A percentile compares a stretch with the other conserved stretches of the same genome.
These are phyloP conservation scores for Petunia hybrid DNA, from an alignment of 305 asterid species.

Conservation along the genomic window DNA sequence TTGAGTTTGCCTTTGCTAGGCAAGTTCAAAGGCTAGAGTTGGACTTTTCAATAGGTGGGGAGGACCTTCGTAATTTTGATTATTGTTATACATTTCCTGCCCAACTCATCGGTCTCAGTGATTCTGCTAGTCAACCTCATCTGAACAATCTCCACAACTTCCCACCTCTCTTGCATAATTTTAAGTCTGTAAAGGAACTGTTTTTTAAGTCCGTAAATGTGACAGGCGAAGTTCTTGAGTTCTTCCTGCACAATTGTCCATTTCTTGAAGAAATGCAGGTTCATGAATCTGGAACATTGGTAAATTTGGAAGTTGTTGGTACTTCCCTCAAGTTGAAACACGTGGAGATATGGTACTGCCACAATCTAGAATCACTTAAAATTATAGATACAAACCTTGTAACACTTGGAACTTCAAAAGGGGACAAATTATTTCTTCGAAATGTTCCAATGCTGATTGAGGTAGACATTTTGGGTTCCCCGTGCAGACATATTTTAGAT, in stretches of 20 bases:
- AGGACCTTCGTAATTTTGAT: too few relatives aligned
- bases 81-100: neutral
- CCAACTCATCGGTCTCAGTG: neutral
- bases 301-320: slow-evolving; percentile 21
- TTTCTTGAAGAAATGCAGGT: slow-evolving; percentile 22
- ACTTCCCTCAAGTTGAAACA: slow-evolving; percentile 25
- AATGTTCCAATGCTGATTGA: slow-evolving; percentile 32
- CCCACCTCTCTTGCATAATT: slow-evolving; percentile 4
- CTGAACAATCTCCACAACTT: neutral
- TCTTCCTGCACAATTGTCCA: slow-evolving; percentile 23
- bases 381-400: slow-evolving; percentile 24
- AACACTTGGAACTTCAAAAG: neutral
- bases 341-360: slow-evolving; percentile 26
- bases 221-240: slow-evolving; percentile 17
- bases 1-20: slow-evolving; percentile 30
- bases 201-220: slow-evolving; percentile 28
- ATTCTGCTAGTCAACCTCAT: neutral
- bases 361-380: neutral
- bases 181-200: neutral
- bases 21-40: slow-evolving; percentile 26
- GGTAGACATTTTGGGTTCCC: neutral
- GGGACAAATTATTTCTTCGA: neutral
- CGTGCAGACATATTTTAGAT: neutral
- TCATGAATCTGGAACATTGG: neutral
- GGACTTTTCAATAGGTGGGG: neutral